phyloP scores from a whole-genome alignment of 805 yeast species.

The Saccharomyces paradoxus region DNA sequence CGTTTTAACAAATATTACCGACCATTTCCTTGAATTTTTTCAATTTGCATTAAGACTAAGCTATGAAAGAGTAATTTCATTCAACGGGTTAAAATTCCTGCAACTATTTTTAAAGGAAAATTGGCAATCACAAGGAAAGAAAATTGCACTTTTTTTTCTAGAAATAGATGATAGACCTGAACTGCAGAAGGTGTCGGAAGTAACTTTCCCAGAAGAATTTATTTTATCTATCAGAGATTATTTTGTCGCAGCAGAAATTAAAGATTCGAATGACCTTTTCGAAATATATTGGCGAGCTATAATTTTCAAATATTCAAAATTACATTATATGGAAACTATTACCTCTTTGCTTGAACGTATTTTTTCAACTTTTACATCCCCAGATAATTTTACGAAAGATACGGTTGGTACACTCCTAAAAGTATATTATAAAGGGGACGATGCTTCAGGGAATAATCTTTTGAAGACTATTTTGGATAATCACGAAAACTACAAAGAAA shows the following conservation, averaged over 20 bases:
- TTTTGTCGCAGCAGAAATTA: slow-evolving; percentile 1
- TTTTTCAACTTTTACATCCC: slow-evolving; percentile 1
- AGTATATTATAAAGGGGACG: slow-evolving; percentile 25
- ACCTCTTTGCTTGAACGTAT: neutral
- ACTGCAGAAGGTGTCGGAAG: slow-evolving; percentile 29
- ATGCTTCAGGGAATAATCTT: slow-evolving; percentile 11
- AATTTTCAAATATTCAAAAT: slow-evolving; percentile 34
- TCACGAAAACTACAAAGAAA: slow-evolving; percentile 26
- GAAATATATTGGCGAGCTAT: slow-evolving; percentile 47
- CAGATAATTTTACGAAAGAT: slow-evolving; percentile 33
- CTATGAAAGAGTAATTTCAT: slow-evolving; percentile 38
- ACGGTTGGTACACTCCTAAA: slow-evolving; percentile 35
- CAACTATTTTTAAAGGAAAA: slow-evolving; percentile 40
- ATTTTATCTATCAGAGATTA: slow-evolving; percentile 1
- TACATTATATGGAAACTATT: slow-evolving; percentile 14
- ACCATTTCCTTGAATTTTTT: slow-evolving; percentile 39
- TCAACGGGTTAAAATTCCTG: slow-evolving; percentile 36
- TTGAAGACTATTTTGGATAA: slow-evolving; percentile 14
- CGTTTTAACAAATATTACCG: slow-evolving; percentile 34
- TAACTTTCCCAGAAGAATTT: slow-evolving; percentile 24
- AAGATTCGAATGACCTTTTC: slow-evolving; percentile 15
- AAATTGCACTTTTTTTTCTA: slow-evolving; percentile 37
- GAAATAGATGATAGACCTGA: slow-evolving; percentile 28
- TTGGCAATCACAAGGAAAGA: slow-evolving; percentile 33
- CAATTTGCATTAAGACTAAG: slow-evolving; percentile 32